Base-by-base conservation (phyloP, 768 basidiomycete genomes). In the Tricholoma sp. region DNA sequence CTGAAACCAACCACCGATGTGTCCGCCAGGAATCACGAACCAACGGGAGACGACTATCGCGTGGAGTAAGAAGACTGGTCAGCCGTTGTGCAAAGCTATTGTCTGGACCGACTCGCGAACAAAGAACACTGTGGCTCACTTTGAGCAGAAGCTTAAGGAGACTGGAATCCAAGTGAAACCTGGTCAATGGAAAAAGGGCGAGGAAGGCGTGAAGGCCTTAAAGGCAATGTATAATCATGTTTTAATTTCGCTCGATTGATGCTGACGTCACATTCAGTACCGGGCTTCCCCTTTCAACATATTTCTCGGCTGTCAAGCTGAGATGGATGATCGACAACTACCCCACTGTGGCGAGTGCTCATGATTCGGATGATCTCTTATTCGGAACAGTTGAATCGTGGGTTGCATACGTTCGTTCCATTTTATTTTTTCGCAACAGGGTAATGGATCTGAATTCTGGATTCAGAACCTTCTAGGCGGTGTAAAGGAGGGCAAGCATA, bases 381-480 rank as follows among this genome's bases (percentile, higher is more conserved):
- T 94, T 98, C 66, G 97, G 97, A 21, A 99, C 97, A 2, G 88
- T 99, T 53, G 97, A 99, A 72, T 94, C 92, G 29, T 99, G 96
- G 96, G 81, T 99, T 47, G 83, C 86, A 64, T 98, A 94, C 71
- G 93, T 94, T 67, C 54, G 77, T 66, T 16, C 37, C 14, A 18
- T 29, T 39, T 19, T 54, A 22, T 43, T 50, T 43, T n/a, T 29
- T 50, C 8, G 18, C 56, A 54, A 10, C 24, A 45, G 53, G 21
- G 52, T 56, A 34, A 46, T 37, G 49, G 57, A 63, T 54, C 51
- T 60, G 64, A 47, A 49, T 22, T 32, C 37, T 45, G 11, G 52
- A 41, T 57, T 31, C 56, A 93, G 89, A 91, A 94, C 68, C 79
- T 94, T 31, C 85, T 92, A 10, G 94, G 94, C 54, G 91, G 89